Evolutionary conservation across 768 basidiomycete species (phyloP).

Genomic region (Tephrocybe rancida): DNA sequence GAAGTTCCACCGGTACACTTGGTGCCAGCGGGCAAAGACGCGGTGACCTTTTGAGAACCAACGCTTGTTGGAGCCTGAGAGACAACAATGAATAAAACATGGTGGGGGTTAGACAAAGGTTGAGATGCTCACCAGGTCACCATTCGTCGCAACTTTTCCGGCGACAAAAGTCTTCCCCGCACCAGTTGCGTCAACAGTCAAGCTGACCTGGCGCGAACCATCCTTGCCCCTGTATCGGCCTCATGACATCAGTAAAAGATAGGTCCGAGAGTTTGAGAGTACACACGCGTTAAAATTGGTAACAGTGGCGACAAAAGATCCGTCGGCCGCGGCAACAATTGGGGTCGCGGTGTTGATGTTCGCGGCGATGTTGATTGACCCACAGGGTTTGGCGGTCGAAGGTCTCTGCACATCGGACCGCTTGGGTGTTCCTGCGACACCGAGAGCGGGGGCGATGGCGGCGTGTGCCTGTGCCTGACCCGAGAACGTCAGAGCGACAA

Average conservation of each 20-base stretch:
- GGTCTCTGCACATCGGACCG: constrained; percentile 30
- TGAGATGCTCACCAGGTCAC: constrained; percentile 40
- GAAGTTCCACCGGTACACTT: constrained; percentile 50
- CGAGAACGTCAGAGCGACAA: constrained; percentile 11
- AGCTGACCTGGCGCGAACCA: constrained; percentile 49
- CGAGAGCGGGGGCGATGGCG: constrained; percentile 40
- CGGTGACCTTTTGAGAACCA: constrained; percentile 42
- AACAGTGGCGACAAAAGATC: constrained; percentile 40
- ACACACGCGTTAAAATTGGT: constrained; percentile 50
- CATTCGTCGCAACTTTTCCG: constrained; percentile 45
- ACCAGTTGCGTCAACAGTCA: constrained; percentile 48
- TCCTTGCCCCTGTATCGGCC: constrained; percentile 36
- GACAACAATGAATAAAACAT: neutral
- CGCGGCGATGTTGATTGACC: constrained; percentile 40
- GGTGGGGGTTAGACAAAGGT: neutral
- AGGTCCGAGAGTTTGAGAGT: neutral
- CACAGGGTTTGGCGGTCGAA: constrained; percentile 37
- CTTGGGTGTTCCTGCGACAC: constrained; percentile 29
- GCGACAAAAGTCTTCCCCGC: constrained; percentile 39
- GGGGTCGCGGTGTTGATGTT: constrained; percentile 40
- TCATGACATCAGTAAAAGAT: neutral
- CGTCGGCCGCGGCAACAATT: constrained; percentile 40
- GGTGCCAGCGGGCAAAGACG: constrained; percentile 48
- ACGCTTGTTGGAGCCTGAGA: constrained; percentile 37
- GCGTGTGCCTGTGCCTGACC: constrained; percentile 26